Evolutionary conservation across 495 filamentous ascomycete species (phyloP).

Genomic region (Neurospora hispaniola): DNA sequence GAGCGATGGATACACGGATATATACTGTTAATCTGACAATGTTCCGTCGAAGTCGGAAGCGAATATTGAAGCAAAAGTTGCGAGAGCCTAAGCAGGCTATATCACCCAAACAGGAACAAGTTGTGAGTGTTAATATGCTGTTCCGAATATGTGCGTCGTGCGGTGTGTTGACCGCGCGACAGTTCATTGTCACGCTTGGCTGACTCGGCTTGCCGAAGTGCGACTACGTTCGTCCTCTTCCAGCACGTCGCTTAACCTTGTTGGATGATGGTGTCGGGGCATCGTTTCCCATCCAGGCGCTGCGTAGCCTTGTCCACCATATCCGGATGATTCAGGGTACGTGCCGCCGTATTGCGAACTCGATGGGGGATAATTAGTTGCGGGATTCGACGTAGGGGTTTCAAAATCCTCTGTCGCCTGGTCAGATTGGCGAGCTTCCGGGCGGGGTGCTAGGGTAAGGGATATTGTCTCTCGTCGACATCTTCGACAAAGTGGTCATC

Average conservation of each 20-base stretch:
- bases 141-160: background rate
- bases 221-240: slow-evolving; percentile 70
- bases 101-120: background rate
- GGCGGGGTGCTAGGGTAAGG: slow-evolving; percentile 26
- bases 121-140: background rate
- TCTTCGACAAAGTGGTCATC: slow-evolving; percentile 39
- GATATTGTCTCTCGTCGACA: slow-evolving; percentile 34
- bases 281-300: slow-evolving; percentile 65
- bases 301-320: slow-evolving; percentile 53
- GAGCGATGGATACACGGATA: background rate
- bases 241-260: slow-evolving; percentile 84
- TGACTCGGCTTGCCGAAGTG: slow-evolving; percentile 41
- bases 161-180: background rate
- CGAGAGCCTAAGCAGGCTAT: background rate
- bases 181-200: slow-evolving; percentile 25
- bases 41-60: background rate
- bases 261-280: slow-evolving; percentile 89
- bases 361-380: slow-evolving; percentile 27
- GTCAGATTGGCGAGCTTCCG: slow-evolving; percentile 29
- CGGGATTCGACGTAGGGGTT: slow-evolving; percentile 23
- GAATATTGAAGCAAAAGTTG: background rate
- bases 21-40: background rate
- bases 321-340: slow-evolving; percentile 30
- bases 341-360: slow-evolving; percentile 22
- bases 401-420: slow-evolving; percentile 40